Evolutionary conservation across 345 rosid genomes (phyloP).

Genomic region (Capsella bursapastoris): DNA sequence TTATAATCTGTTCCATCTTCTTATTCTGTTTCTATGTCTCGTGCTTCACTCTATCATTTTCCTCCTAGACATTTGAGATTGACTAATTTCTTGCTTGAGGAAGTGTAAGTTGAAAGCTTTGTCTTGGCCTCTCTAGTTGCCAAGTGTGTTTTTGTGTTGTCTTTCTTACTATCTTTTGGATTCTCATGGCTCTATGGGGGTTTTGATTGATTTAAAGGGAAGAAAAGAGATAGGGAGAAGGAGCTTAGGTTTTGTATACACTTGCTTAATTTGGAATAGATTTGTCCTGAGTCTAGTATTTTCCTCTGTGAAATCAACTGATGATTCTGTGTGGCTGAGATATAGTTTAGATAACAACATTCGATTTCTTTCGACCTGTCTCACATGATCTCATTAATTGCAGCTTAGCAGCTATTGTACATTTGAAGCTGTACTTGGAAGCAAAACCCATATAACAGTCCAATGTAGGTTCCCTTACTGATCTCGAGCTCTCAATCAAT

Average conservation of each 20-base stretch:
- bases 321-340: slow-evolving; percentile 24
- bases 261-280: slow-evolving; percentile 16
- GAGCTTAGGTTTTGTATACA: slow-evolving; percentile 7
- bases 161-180: neutral
- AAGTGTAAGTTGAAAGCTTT: slow-evolving; percentile 16
- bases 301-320: slow-evolving; percentile 12
- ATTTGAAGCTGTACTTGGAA: slow-evolving; percentile 14
- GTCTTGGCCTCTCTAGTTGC: neutral
- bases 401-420: slow-evolving; percentile 32
- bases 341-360: neutral
- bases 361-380: neutral
- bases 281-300: neutral
- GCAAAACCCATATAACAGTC: slow-evolving; percentile 5
- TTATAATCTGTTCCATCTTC: neutral
- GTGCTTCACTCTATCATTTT: neutral
- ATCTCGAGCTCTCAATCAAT: slow-evolving; percentile 10
- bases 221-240: neutral
- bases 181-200: neutral
- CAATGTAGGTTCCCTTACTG: slow-evolving; percentile 34
- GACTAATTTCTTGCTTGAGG: neutral
- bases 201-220: neutral
- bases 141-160: neutral
- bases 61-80: neutral
- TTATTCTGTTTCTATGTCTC: neutral
- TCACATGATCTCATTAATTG: slow-evolving; percentile 14